Evolutionary conservation across 208 protist genomes (phyloP), one percentile per base, ranked within the genome.

Genomic region (Zelonia costaricensis): DNA sequence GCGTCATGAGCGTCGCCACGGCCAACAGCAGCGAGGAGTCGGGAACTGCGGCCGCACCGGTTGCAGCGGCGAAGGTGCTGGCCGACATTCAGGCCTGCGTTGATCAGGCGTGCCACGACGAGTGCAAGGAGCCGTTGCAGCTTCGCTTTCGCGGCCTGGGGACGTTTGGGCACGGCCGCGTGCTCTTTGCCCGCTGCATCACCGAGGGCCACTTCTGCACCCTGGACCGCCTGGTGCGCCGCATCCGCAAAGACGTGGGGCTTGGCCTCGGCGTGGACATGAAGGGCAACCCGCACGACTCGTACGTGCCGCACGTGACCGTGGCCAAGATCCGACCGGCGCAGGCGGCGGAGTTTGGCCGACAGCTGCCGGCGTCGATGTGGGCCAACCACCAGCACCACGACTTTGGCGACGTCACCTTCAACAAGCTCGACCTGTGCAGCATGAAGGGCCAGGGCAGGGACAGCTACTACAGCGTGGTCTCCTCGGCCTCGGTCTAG

Each of bases 291-390:
- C 84, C 86, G 53, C 80, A 92, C 61, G 90, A 95, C 55, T 84
- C 77, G n/a, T 95, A 90, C 69, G 86, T 95, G 64, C 90, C 90
- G 22, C 90, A 95, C 71, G 49, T 95, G 1, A 95, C 90, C 13
- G 61, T 95, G 28, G 86, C 84, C 18, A 95, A 95, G 56, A 88
- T 95, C 48, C 76, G 84, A 9, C 71, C 80, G 1, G 56, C 51
- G 46, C 82, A 91, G 48, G 53, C 18, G 36, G 44, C 53, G 0
- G 45, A 77, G 48, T 88, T 91, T 66, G 84, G 86, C 10, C 59
- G 28, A 20, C 71, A 67, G 49, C 59, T 95, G 20, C 90, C 90
- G 15, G 23, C 71, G 28, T 69, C 74, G 16, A 46, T 91, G 35
- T 95, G 85, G 84, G 74, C 60, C 2, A 52, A 72, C 9, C 82